Conservation (phyloP, 2,329 filamentous ascomycete species). For the Verticillium dahliae region DNA sequence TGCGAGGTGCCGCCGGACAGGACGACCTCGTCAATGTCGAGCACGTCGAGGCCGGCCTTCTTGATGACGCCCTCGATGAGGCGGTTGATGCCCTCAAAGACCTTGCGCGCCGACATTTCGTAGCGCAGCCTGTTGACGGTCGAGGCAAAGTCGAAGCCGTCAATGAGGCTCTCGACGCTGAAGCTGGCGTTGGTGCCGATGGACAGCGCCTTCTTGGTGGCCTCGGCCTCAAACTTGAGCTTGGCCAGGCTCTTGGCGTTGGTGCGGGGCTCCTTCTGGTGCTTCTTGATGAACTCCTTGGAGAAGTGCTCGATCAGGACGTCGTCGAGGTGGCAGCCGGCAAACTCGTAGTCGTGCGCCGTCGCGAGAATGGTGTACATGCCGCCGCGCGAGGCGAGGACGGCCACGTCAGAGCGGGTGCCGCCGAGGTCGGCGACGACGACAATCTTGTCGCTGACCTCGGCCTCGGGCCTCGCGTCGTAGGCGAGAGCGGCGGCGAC, state of each 20-base stretch:
- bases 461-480: slow-evolving; percentile 73
- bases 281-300: slow-evolving; percentile 98
- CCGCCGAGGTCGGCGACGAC: slow-evolving; percentile 91
- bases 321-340: slow-evolving; percentile 79
- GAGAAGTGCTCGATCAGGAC: slow-evolving; percentile 93
- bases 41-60: slow-evolving; percentile 86
- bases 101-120: slow-evolving; percentile 80
- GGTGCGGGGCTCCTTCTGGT: slow-evolving; percentile 79
- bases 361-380: slow-evolving; percentile 96
- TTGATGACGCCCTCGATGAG: slow-evolving; percentile 79
- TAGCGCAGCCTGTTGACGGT: slow-evolving; percentile 92
- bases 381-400: slow-evolving; percentile 85
- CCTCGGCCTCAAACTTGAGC: slow-evolving; percentile 84
- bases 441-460: slow-evolving; percentile 76
- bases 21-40: slow-evolving; percentile 93
- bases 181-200: slow-evolving; percentile 84
- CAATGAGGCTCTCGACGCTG: slow-evolving; percentile 83
- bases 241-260: slow-evolving; percentile 82
- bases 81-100: slow-evolving; percentile 81
- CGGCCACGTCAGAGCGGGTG: slow-evolving; percentile 84
- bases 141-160: slow-evolving; percentile 84
- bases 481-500: slow-evolving; percentile 85
- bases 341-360: slow-evolving; percentile 90
- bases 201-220: slow-evolving; percentile 85
- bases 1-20: slow-evolving; percentile 88